A percentile compares a stretch with the other conserved stretches of the same genome.
These are phyloP conservation scores for Cystofilobasidium capitatum DNA, from an alignment of 768 basidiomycete species.

Conservation along the genomic window DNA sequence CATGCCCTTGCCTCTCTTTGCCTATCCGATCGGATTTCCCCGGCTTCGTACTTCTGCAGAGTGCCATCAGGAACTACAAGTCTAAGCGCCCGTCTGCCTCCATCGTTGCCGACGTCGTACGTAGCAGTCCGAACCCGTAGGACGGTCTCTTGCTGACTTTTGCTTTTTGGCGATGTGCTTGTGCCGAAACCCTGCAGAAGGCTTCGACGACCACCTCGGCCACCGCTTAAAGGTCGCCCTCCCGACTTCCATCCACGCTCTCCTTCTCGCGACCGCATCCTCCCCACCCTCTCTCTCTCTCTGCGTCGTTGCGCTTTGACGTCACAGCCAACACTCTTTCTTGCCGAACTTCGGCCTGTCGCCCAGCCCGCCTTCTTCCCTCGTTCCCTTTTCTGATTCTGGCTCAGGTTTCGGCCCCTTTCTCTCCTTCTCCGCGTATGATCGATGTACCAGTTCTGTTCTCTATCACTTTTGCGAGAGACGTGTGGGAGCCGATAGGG, in stretches of 20 bases:
- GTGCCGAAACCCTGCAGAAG: background rate
- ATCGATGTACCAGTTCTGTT: too few relatives aligned
- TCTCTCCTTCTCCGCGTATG: too few relatives aligned
- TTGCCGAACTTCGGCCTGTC: too few relatives aligned
- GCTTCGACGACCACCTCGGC: background rate
- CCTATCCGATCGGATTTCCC: background rate
- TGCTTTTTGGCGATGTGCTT: background rate
- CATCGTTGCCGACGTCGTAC: background rate
- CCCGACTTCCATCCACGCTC: background rate
- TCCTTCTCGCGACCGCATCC: background rate
- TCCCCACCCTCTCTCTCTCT: background rate
- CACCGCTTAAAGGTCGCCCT: too few relatives aligned
- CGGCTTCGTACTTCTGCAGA: slow-evolving; percentile 40
- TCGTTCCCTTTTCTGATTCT: too few relatives aligned
- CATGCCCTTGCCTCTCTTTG: too few relatives aligned
- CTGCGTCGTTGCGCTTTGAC: too few relatives aligned
- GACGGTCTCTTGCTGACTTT: background rate
- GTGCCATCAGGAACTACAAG: slow-evolving; percentile 92
- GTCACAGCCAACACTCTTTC: too few relatives aligned
- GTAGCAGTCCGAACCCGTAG: background rate
- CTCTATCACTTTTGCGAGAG: too few relatives aligned
- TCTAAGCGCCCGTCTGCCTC: slow-evolving; percentile 52
- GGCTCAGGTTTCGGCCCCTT: too few relatives aligned
- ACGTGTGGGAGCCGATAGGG: too few relatives aligned
- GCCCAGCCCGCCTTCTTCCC: too few relatives aligned